Percentiles rank a stretch among this genome's conserved stretches.
Conservation (phyloP, 148 eudicot genomes). For the Salicornia ramosissima region DNA sequence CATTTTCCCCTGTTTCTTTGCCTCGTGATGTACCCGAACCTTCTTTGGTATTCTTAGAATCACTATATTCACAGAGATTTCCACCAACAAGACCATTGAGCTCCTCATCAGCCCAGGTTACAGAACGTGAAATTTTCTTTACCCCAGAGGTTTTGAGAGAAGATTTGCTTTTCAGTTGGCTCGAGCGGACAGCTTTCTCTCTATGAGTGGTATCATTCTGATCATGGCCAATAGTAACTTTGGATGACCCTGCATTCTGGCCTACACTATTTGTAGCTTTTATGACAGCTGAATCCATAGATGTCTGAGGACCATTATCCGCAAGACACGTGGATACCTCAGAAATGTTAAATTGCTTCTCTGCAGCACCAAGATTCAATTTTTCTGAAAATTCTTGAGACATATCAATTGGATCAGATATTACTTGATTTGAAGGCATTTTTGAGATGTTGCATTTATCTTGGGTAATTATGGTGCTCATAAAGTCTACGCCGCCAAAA, state of each 20-base stretch:
- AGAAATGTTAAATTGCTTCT: constrained; percentile 17
- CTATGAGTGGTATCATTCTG: constrained; percentile 19
- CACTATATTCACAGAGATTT: constrained; percentile 48
- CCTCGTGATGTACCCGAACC: constrained; percentile 15
- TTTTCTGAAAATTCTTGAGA: constrained; percentile 29
- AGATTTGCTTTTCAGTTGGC: constrained; percentile 35
- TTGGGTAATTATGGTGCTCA: constrained; percentile 57
- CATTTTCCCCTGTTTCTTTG: constrained; percentile 23
- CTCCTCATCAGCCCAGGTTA: constrained; percentile 86
- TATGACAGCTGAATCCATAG: neutral
- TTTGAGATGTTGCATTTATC: constrained; percentile 68
- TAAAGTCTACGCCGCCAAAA: constrained; percentile 48
- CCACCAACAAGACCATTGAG: constrained; percentile 26
- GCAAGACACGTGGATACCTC: constrained; percentile 21
- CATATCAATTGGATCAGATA: constrained; percentile 26
- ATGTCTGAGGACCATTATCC: constrained; percentile 6
- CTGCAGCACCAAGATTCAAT: constrained; percentile 19
- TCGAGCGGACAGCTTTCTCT: constrained; percentile 26
- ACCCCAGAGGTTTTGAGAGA: constrained; percentile 52
- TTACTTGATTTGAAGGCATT: constrained; percentile 15
- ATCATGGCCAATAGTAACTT: constrained; percentile 14
- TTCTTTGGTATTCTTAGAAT: constrained; percentile 28
- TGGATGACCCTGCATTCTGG: neutral
- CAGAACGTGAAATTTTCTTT: constrained; percentile 51
- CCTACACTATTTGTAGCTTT: constrained; percentile 1